phyloP scores from a whole-genome alignment of 2,329 filamentous ascomycete species.

The Hypoxylon sp. region DNA sequence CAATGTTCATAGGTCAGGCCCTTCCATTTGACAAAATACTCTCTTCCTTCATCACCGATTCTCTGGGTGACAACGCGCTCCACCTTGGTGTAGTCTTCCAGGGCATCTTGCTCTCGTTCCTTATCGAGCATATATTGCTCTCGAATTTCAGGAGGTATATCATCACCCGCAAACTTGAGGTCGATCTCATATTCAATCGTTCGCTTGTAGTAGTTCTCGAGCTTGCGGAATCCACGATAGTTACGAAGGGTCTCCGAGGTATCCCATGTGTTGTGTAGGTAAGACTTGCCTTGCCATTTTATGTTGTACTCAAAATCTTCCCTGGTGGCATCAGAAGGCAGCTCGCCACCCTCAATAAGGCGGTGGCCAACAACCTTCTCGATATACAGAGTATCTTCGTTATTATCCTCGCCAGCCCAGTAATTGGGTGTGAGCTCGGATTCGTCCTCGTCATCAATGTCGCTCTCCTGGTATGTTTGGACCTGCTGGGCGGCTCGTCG shows the following conservation, averaged over 20 bases:
- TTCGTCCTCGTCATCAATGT: conserved; percentile 71
- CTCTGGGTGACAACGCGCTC: conserved; percentile 90
- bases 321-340: conserved; percentile 64
- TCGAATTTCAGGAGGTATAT: conserved; percentile 82
- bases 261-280: conserved; percentile 97
- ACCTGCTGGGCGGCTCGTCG: conserved; percentile 78
- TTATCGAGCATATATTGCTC: conserved; percentile 96
- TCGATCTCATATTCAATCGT: conserved; percentile 81
- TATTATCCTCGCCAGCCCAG: conserved; percentile 71
- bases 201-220: conserved; percentile 95
- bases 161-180: conserved; percentile 75
- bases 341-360: conserved; percentile 71
- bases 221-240: conserved; percentile 84
- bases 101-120: conserved; percentile 86
- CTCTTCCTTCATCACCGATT: conserved; percentile 79
- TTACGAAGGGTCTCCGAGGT: conserved; percentile 75
- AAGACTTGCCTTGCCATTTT: conserved; percentile 96
- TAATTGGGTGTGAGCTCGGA: conserved; percentile 74
- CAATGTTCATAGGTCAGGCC: conserved; percentile 91
- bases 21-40: conserved; percentile 98
- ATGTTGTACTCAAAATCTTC: conserved; percentile 91
- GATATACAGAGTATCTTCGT: conserved; percentile 85
- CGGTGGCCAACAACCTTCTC: conserved; percentile 91
- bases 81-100: conserved; percentile 89
- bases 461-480: conserved; percentile 72